A percentile compares a stretch with the other conserved stretches of the same genome.
Evolutionary conservation across 371 early-diverging fungal genomes (phyloP).

Genomic region (Lichtheimia ornata): DNA sequence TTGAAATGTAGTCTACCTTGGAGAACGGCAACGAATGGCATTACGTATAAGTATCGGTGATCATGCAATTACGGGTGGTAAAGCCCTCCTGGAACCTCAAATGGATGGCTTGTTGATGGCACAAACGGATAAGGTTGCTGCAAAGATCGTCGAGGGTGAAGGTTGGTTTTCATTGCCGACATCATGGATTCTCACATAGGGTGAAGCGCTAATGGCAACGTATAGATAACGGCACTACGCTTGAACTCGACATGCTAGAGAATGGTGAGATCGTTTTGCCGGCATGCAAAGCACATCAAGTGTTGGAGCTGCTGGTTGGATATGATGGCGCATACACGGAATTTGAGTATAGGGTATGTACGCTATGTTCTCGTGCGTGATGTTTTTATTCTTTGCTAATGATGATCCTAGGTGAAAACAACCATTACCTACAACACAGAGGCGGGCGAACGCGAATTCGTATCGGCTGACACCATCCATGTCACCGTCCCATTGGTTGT

Average conservation of each 20-base stretch:
- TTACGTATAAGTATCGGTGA: conserved; percentile 34
- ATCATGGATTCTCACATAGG: too few species aligned
- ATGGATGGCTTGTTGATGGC: conserved; percentile 44
- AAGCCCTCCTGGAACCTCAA: conserved; percentile 36
- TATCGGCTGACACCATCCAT: conserved; percentile 55
- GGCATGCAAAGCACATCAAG: conserved; percentile 48
- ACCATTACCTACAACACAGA: conserved; percentile 50
- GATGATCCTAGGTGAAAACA: conserved; percentile 45
- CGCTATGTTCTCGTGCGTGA: background rate
- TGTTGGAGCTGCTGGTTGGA: conserved; percentile 51
- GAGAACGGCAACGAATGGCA: conserved; percentile 42
- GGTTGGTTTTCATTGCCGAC: background rate
- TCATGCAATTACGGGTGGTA: conserved; percentile 21
- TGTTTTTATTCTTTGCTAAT: background rate
- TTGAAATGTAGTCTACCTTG: conserved; percentile 35
- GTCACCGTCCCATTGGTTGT: conserved; percentile 59
- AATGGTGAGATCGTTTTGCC: conserved; percentile 57
- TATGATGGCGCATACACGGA: conserved; percentile 55
- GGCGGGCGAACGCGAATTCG: conserved; percentile 43
- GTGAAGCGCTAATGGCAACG: background rate
- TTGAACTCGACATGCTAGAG: conserved; percentile 48
- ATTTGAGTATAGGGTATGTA: conserved; percentile 56
- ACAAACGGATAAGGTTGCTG: conserved; percentile 16
- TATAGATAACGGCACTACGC: conserved; percentile 13
- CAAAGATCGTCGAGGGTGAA: conserved; percentile 4